Conservation (phyloP, 306 rosid genomes). For the Malus sieversii region DNA sequence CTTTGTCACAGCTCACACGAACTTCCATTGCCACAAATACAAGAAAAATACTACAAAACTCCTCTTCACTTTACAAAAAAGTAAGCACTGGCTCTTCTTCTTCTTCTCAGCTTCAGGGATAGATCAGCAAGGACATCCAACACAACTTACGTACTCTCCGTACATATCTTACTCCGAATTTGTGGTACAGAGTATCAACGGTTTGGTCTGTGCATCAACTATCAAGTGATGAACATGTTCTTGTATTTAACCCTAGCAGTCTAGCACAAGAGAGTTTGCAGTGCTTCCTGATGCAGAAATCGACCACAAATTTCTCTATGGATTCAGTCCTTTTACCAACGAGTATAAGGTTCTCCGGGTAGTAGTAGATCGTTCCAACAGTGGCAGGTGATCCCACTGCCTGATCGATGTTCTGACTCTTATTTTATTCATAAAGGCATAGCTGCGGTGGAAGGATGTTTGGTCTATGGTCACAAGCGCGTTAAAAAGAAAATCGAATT, state of each 20-base stretch:
- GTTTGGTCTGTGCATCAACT: background rate
- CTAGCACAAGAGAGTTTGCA: background rate
- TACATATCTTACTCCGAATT: background rate
- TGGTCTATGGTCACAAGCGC: background rate
- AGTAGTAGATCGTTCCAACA: background rate
- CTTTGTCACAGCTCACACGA: background rate
- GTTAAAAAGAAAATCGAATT: background rate
- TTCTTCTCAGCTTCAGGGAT: no score
- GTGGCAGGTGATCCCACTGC: background rate
- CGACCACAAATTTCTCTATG: background rate
- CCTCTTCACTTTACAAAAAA: background rate
- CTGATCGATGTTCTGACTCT: no score
- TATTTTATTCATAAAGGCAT: no score
- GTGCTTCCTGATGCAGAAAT: background rate
- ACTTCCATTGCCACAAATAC: background rate
- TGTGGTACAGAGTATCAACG: background rate
- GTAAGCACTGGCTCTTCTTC: background rate
- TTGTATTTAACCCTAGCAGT: background rate
- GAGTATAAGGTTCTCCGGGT: background rate
- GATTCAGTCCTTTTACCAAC: background rate
- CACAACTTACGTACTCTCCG: background rate
- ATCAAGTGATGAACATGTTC: background rate
- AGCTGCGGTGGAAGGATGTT: background rate
- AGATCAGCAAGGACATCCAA: background rate
- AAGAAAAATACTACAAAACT: background rate